A percentile compares a stretch with the other conserved stretches of the same genome.
Evolutionary conservation across 352 stramenopile genomes (phyloP).

Genomic region (Pythium insidiosum): DNA sequence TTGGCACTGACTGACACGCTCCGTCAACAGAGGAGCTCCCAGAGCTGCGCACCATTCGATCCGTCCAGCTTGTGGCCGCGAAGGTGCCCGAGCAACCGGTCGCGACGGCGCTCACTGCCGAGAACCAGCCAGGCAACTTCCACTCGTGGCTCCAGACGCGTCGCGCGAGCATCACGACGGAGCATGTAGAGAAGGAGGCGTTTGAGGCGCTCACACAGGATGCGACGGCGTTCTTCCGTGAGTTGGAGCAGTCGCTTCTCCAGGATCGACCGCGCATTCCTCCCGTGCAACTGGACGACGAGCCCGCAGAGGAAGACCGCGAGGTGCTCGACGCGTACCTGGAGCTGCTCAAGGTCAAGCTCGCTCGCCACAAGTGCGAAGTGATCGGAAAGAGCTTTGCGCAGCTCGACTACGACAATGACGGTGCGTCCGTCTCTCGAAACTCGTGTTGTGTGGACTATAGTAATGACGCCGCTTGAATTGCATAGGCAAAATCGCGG

Average conservation of each 20-base stretch:
- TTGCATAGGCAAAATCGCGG: constrained; percentile 26
- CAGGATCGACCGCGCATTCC: constrained; percentile 25
- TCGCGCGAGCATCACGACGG: constrained; percentile 5
- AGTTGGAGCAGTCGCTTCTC: constrained; percentile 30
- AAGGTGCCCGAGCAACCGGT: constrained; percentile 4
- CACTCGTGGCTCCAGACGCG: constrained; percentile 10
- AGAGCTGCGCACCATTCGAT: constrained; percentile 48
- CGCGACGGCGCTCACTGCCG: constrained; percentile 1
- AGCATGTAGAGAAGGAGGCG: constrained; percentile 10
- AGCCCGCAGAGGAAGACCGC: constrained; percentile 11
- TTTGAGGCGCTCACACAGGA: constrained; percentile 48
- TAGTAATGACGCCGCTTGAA: background rate
- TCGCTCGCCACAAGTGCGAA: constrained; percentile 49
- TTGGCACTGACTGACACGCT: too few relatives aligned
- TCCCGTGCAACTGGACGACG: constrained; percentile 23
- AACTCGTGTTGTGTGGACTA: background rate
- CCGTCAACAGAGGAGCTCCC: constrained; percentile 19
- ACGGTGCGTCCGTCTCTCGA: constrained; percentile 21
- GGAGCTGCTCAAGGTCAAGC: constrained; percentile 51
- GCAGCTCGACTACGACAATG: constrained; percentile 54
- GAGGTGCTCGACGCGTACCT: constrained; percentile 25
- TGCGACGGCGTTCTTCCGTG: constrained; percentile 29
- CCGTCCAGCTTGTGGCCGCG: constrained; percentile 38
- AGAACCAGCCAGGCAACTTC: background rate
- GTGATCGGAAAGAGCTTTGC: constrained; percentile 32